Percentiles rank a stretch among this genome's conserved stretches.
Conservation (phyloP, 73 alveolate genomes). For the Urostyla sp. region DNA sequence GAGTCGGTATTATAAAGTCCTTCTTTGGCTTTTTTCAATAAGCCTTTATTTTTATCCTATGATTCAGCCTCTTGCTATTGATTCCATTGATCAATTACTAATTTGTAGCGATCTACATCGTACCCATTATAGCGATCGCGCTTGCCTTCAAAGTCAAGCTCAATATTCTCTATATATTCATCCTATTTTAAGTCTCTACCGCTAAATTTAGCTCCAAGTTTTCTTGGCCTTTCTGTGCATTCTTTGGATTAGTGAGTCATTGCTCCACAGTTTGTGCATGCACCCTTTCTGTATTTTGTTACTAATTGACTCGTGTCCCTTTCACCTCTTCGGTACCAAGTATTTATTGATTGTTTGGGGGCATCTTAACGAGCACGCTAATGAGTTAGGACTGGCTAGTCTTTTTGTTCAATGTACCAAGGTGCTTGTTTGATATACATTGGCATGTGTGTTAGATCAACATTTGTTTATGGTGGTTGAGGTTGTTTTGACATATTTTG, state of each 20-base stretch:
- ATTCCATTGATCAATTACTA: conserved; percentile 71
- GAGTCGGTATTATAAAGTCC: conserved; percentile 30
- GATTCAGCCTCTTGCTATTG: conserved; percentile 65
- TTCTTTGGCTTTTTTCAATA: conserved; percentile 14
- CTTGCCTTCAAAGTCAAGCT: conserved; percentile 88
- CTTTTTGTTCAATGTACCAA: conserved; percentile 90
- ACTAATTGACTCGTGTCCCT: conserved; percentile 65
- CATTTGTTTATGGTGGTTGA: conserved; percentile 2
- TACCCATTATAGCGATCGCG: conserved; percentile 97
- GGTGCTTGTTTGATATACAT: conserved; percentile 94
- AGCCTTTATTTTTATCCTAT: conserved; percentile 50
- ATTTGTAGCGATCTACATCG: conserved; percentile 80
- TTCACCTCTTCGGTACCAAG: conserved; percentile 84
- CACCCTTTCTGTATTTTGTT: conserved; percentile 93
- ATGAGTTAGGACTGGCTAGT: conserved; percentile 84
- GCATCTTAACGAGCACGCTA: conserved; percentile 80
- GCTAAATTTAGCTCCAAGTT: conserved; percentile 90
- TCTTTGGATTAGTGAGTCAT: conserved; percentile 88
- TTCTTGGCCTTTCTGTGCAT: conserved; percentile 94
- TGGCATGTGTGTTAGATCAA: conserved; percentile 87
- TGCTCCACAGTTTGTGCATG: conserved; percentile 97
- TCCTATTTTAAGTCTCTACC: conserved; percentile 81
- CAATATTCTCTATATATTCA: conserved; percentile 79
- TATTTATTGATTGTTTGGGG: conserved; percentile 70
- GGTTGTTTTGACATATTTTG: neutral